Evolutionary conservation across 1,284 basidiomycete species (phyloP).

Genomic region (Limonomyces culmigenus): DNA sequence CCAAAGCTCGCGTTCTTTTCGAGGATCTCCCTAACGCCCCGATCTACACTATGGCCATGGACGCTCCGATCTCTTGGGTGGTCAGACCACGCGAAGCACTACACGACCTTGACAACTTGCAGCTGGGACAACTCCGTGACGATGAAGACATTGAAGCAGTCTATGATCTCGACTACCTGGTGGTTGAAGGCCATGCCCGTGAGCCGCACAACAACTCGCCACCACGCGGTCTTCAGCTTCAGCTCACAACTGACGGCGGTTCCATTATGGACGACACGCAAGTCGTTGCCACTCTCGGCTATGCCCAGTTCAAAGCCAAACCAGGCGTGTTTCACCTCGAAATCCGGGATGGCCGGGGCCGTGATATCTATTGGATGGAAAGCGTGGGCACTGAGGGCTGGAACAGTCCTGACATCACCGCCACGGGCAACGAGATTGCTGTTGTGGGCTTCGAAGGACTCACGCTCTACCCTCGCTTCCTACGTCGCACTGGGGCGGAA

Average conservation of each 20-base stretch:
- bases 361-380: conserved; percentile 68
- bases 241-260: conserved; percentile 39
- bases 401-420: conserved; percentile 53
- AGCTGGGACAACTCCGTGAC: conserved; percentile 49
- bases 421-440: conserved; percentile 53
- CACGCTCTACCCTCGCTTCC: conserved; percentile 74
- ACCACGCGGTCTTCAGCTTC: conserved; percentile 75
- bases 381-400: conserved; percentile 76
- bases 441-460: conserved; percentile 79
- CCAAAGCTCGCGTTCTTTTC: conserved; percentile 38
- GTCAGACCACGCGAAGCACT: conserved; percentile 78
- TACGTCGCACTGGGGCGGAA: conserved; percentile 64
- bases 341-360: conserved; percentile 70
- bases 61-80: conserved; percentile 83
- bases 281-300: conserved; percentile 90
- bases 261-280: conserved; percentile 62
- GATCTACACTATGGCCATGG: conserved; percentile 85
- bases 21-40: conserved; percentile 42
- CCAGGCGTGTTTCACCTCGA: conserved; percentile 78
- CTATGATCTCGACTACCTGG: conserved; percentile 81
- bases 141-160: conserved; percentile 61
- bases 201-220: conserved; percentile 47
- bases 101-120: conserved; percentile 94
- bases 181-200: conserved; percentile 88
- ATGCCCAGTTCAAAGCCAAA: conserved; percentile 87